Conservation (phyloP, 2,329 filamentous ascomycete genomes). For the Diplocarpon mali region DNA sequence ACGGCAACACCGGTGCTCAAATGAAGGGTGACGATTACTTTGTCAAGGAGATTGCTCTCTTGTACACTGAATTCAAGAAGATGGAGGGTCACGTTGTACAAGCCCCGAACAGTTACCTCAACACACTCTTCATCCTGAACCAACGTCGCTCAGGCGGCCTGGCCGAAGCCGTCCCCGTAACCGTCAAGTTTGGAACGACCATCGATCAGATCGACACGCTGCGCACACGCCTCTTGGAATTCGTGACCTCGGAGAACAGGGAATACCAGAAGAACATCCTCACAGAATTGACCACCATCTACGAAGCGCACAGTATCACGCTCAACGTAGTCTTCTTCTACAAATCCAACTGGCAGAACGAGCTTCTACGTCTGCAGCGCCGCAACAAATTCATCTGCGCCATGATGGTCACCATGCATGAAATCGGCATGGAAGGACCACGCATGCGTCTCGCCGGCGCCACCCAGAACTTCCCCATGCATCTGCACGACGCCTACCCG, state of each 20-base stretch:
- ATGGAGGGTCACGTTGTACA: constrained; percentile 96
- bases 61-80: constrained; percentile 98
- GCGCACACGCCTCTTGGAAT: constrained; percentile 69
- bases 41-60: constrained; percentile 82
- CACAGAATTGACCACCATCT: constrained; percentile 70
- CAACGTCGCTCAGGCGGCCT: constrained; percentile 81
- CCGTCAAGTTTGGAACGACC: constrained; percentile 81
- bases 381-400: constrained; percentile 93
- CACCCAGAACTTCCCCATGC: constrained; percentile 22
- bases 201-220: constrained; percentile 73
- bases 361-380: constrained; percentile 75
- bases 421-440: constrained; percentile 28
- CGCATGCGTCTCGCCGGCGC: constrained; percentile 26
- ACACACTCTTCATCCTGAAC: constrained; percentile 89
- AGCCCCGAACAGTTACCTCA: constrained; percentile 87
- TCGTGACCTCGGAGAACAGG: constrained; percentile 74
- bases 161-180: constrained; percentile 73
- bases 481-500: constrained; percentile 23
- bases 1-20: constrained; percentile 74
- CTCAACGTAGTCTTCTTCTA: constrained; percentile 96
- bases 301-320: constrained; percentile 73
- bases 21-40: constrained; percentile 87
- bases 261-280: constrained; percentile 82
- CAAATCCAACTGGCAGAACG: constrained; percentile 95
- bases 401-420: constrained; percentile 67